A percentile compares a stretch with the other conserved stretches of the same genome.
These are phyloP conservation scores for Leishmania amazonensis DNA, from an alignment of 208 protist genomes.

Conservation along the genomic window DNA sequence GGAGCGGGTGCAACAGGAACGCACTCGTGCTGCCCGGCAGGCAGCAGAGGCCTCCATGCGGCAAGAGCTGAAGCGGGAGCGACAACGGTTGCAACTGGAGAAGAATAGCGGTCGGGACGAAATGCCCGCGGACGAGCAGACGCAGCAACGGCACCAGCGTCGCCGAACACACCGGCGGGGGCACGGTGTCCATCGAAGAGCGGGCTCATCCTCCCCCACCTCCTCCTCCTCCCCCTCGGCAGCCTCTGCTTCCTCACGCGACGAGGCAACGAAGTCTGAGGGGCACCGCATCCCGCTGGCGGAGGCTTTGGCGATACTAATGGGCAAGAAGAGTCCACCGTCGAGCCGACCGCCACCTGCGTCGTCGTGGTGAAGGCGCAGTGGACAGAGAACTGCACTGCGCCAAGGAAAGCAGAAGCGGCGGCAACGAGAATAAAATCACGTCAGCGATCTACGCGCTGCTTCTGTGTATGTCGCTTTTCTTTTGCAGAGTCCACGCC, in stretches of 20 bases:
- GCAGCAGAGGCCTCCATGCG: conserved; percentile 44
- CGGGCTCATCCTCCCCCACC: conserved; percentile 12
- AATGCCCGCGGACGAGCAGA: not conserved
- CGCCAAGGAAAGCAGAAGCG: not conserved
- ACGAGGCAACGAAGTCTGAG: not conserved
- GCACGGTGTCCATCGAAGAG: not conserved
- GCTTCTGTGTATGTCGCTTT: not conserved
- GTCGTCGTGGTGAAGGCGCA: not conserved
- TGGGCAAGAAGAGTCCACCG: conserved; percentile 39
- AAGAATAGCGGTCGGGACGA: conserved; percentile 6
- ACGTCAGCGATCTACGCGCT: not conserved
- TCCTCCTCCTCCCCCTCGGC: conserved; percentile 3
- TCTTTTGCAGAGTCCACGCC: not conserved
- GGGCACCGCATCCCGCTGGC: conserved; percentile 40
- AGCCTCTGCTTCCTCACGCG: not conserved
- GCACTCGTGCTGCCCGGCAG: conserved; percentile 17
- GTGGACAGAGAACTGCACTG: not conserved
- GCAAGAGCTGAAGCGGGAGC: conserved; percentile 29
- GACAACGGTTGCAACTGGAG: conserved; percentile 28
- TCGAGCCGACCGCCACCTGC: conserved; percentile 2
- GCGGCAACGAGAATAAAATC: not conserved
- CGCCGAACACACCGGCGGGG: conserved; percentile 6
- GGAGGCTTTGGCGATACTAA: conserved; percentile 49
- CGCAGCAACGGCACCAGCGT: not conserved
- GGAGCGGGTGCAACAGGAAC: conserved; percentile 12